Base-by-base conservation (phyloP, 805 yeast species). In the Cyberlindnera suaveolens region DNA sequence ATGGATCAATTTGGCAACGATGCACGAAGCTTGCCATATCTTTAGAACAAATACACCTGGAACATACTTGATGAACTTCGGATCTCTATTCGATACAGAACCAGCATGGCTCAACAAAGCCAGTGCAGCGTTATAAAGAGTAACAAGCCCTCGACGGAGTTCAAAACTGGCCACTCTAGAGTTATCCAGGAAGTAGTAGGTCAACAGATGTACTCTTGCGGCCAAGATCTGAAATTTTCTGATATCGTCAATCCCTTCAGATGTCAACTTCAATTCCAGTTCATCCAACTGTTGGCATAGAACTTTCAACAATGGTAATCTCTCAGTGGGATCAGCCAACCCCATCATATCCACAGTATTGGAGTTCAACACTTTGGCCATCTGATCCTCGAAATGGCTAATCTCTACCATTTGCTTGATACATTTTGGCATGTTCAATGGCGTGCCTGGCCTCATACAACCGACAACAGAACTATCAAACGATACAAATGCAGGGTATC, bases 21-120 rank as follows among this genome's bases (percentile, higher is more conserved):
- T 79, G 53, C 89, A 84, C 2, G 96, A 80, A 1, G 96, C 85
- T 63, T 93, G 98, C 96, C 98, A 89, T 26, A 90, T 76, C 38
- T 83, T 80, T 48, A 88, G 69, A 2, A 89, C 77, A 58, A 85
- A 82, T 2, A 86, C 88, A 40, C 85, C 85, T 0, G 99, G 98
- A 37, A 91, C 71, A 56, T 84, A 87, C 53, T 74, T 77, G 57
- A 90, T 76, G 55, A 87, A 83, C 30, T 68, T 70, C 36, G 75
- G 73, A 55, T 83, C 79, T 26, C 74, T 67, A 18, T 71, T 66
- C 47, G 82, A 81, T 48, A 88, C 78, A 16, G 70, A 58, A 40
- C 77, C 73, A 19, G 85, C 78, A 61, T 86, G 95, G 31, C 72
- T 72, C 40, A 91, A 66, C 14, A 89, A 66, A 2, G 82, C 75